Conservation (phyloP, 495 filamentous ascomycete species). For the Xylaria cubensis region DNA sequence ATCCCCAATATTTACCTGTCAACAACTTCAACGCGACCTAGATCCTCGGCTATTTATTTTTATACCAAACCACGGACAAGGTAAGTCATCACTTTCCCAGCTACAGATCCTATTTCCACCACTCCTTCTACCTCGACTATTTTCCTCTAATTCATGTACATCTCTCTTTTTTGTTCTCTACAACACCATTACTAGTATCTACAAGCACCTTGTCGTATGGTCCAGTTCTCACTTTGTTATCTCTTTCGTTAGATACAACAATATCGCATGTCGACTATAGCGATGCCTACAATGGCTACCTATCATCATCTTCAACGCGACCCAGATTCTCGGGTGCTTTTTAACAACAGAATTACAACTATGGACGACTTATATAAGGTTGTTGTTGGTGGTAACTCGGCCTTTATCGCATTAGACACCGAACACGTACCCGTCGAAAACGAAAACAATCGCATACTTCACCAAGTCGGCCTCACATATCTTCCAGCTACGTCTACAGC, state of each 20-base stretch:
- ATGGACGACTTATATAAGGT: not conserved
- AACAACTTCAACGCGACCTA: not conserved
- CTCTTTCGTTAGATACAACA: not conserved
- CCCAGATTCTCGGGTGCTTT: not conserved
- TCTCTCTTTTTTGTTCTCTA: not conserved
- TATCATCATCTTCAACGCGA: not conserved
- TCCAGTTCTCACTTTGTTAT: not conserved
- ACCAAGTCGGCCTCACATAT: conserved; percentile 20
- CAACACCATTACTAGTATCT: not conserved
- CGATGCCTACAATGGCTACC: not conserved
- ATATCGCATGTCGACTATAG: not conserved
- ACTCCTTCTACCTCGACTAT: not conserved
- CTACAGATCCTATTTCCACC: not conserved
- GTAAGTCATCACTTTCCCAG: not conserved
- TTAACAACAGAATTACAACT: not conserved
- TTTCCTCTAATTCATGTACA: not conserved
- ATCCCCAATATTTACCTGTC: not conserved
- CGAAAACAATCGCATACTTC: conserved; percentile 17
- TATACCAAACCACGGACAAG: not conserved
- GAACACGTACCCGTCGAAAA: conserved; percentile 14
- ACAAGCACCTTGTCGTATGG: not conserved
- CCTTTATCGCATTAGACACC: conserved; percentile 8
- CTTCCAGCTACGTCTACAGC: conserved; percentile 4
- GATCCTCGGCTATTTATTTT: not conserved
- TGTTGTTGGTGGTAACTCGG: not conserved